phyloP scores from a whole-genome alignment of 331 rosid genomes.

The Spiraea crenata region DNA sequence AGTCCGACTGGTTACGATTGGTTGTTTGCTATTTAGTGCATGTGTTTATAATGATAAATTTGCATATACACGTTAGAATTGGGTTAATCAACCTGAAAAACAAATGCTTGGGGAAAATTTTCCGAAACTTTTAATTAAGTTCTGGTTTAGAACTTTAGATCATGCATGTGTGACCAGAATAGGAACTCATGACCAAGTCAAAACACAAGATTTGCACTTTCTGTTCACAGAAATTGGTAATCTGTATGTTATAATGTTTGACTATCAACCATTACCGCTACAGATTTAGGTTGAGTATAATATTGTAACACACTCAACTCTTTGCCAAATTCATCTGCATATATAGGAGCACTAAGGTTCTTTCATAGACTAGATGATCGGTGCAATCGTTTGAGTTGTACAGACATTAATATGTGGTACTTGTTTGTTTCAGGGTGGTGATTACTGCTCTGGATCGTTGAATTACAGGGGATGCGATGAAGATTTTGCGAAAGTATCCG shows the following conservation, averaged over 20 bases:
- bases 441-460: slow-evolving; percentile 67
- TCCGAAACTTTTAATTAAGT: no score
- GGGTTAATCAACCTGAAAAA: no score
- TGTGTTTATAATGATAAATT: slow-evolving; percentile 1
- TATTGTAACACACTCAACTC: neutral
- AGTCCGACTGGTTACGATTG: slow-evolving; percentile 58
- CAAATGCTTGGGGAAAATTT: no score
- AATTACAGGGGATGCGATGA: slow-evolving; percentile 29
- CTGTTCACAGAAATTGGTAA: no score
- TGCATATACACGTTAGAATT: no score
- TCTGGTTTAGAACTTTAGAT: no score
- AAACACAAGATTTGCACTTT: no score
- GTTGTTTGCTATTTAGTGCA: slow-evolving; percentile 29
- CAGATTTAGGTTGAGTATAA: neutral
- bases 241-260: neutral
- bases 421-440: slow-evolving; percentile 57
- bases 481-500: slow-evolving; percentile 23
- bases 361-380: neutral
- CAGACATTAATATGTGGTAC: neutral
- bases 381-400: neutral
- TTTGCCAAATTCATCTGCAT: neutral
- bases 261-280: neutral
- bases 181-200: no score
- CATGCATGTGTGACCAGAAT: no score
- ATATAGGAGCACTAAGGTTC: neutral